Evolutionary conservation across 2,329 filamentous ascomycete genomes (phyloP), one percentile per base, ranked within the genome.

Genomic region (Hypocreales sp.): DNA sequence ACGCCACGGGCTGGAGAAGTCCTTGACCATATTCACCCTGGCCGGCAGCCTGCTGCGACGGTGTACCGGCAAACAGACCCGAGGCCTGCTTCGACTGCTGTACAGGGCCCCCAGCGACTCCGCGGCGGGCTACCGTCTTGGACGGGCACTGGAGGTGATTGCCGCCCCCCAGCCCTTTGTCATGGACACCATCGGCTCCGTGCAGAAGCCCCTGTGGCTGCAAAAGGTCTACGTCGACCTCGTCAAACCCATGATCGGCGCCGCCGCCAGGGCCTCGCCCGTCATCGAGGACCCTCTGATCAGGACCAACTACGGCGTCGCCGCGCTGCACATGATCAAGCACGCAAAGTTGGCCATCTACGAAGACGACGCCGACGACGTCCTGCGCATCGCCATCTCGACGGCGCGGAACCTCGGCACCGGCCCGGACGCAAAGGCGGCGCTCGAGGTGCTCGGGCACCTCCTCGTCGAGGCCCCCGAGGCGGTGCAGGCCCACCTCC

Each of bases 311-410:
- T 59, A 58, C 27, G 55, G 61, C 17, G 51, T 67, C 16, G 58
- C 55, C 3, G 52, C 61, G 5, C 50, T 73, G 5, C 48, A 60
- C 0, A 51, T 66, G 25, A 47, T 68, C 7, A 59, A 55, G 33
- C 56, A 67, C 39, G 55, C 70, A 31, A 47, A 46, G 12, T 67
- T 61, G 28, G 41, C 53, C 2, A 55, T 68, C 12, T 72, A 67
- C 41, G 56, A 67, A 23, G 56, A 60, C 11, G 66, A 72, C 26
- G 46, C 56, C 1, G 51, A 51, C 4, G 43, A 47, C 18, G 50
- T 72, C 5, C 46, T 67, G 4, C 57, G 61, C 7, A 49, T 70
- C 11, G 53, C 61, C 5, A 58, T 72, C 18, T 55, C 55, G 0
- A 53, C 58, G 0, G 47, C 67, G 5, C 53, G 55, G 29, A 60